Evolutionary conservation across 2,329 filamentous ascomycete genomes (phyloP).

Genomic region (Karstenula rhodostoma): DNA sequence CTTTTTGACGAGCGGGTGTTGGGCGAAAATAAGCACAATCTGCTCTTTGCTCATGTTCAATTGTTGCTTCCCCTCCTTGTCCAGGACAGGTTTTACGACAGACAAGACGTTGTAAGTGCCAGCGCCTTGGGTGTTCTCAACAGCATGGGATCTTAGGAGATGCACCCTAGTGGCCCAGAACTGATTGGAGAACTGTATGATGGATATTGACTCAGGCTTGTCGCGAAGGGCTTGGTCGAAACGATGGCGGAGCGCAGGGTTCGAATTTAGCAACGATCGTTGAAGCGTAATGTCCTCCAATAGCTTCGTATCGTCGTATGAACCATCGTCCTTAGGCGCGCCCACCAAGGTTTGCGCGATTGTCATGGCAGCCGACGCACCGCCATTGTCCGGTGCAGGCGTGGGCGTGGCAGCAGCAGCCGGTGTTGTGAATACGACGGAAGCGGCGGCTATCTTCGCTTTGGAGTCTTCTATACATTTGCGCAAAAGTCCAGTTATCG

Average conservation of each 20-base stretch:
- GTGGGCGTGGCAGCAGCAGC: slow-evolving; percentile 31
- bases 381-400: slow-evolving; percentile 23
- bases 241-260: slow-evolving; percentile 77
- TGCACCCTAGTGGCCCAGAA: slow-evolving; percentile 94
- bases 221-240: slow-evolving; percentile 85
- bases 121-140: slow-evolving; percentile 84
- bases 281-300: slow-evolving; percentile 83
- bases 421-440: slow-evolving; percentile 31
- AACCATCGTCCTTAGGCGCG: slow-evolving; percentile 61
- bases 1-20: slow-evolving; percentile 88
- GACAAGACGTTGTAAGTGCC: slow-evolving; percentile 95
- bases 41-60: slow-evolving; percentile 90
- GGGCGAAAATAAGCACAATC: slow-evolving; percentile 89
- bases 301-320: slow-evolving; percentile 83
- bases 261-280: slow-evolving; percentile 84
- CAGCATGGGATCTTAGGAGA: slow-evolving; percentile 86
- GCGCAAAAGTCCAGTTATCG: slow-evolving; percentile 82
- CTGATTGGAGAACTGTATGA: slow-evolving; percentile 83
- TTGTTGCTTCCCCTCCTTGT: slow-evolving; percentile 71
- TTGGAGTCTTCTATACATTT: slow-evolving; percentile 77
- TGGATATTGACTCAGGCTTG: slow-evolving; percentile 84
- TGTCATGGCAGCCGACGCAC: slow-evolving; percentile 73
- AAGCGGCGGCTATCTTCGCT: slow-evolving; percentile 48
- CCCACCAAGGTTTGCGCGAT: slow-evolving; percentile 72
- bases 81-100: slow-evolving; percentile 77